Conservation (phyloP, 306 rosid genomes). For the Rosa rugosa region DNA sequence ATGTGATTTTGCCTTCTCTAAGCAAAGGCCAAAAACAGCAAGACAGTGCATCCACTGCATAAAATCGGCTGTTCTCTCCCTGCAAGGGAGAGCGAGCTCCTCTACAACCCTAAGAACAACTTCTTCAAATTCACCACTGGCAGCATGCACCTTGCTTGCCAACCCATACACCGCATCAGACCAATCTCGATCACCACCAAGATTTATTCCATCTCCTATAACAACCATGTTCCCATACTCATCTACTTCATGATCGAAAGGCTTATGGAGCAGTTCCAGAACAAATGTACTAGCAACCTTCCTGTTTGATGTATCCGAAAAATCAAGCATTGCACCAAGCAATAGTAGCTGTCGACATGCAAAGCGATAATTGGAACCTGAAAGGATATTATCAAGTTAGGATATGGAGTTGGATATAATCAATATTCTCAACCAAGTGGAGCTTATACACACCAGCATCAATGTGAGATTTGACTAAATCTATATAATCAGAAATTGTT, state of each 20-base stretch:
- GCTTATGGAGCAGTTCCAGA: slow-evolving; percentile 75
- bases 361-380: slow-evolving; percentile 80
- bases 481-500: slow-evolving; percentile 74
- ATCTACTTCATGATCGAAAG: slow-evolving; percentile 81
- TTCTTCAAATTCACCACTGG: slow-evolving; percentile 85
- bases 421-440: slow-evolving; percentile 19
- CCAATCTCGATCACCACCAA: slow-evolving; percentile 96
- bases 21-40: slow-evolving; percentile 70
- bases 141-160: slow-evolving; percentile 77
- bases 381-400: slow-evolving; percentile 19
- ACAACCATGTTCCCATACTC: slow-evolving; percentile 75
- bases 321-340: slow-evolving; percentile 87
- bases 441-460: slow-evolving; percentile 58
- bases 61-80: slow-evolving; percentile 85
- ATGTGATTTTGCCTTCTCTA: slow-evolving; percentile 71
- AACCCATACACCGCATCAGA: slow-evolving; percentile 73
- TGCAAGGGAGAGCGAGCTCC: slow-evolving; percentile 81
- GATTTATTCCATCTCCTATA: slow-evolving; percentile 87
- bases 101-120: slow-evolving; percentile 64
- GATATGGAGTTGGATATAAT: slow-evolving; percentile 3
- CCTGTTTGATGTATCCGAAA: slow-evolving; percentile 81
- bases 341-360: slow-evolving; percentile 83
- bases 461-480: slow-evolving; percentile 74
- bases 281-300: slow-evolving; percentile 74
- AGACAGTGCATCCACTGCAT: slow-evolving; percentile 93